Evolutionary conservation across 2,329 filamentous ascomycete species (phyloP).

Genomic region (Aspergillus aculeatus): DNA sequence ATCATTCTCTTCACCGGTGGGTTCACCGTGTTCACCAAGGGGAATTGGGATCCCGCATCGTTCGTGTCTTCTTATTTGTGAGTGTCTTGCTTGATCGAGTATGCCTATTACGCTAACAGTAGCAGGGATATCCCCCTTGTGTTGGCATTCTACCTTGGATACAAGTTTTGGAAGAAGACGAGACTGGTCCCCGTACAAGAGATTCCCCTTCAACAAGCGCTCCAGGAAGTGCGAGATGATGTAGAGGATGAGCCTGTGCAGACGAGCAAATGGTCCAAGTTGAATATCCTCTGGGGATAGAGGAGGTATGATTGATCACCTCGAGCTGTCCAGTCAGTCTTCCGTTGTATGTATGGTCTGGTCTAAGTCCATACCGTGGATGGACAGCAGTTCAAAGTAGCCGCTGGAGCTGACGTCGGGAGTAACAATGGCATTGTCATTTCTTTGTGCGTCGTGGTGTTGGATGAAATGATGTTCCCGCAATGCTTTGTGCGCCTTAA

Average conservation of each 20-base stretch:
- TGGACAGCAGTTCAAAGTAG: too few species aligned
- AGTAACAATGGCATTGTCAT: too few species aligned
- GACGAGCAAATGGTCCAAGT: conserved; percentile 24
- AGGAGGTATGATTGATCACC: too few species aligned
- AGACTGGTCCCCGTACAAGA: conserved; percentile 52
- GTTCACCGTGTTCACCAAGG: conserved; percentile 61
- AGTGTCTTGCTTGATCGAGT: conserved; percentile 31
- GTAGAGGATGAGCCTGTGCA: conserved; percentile 35
- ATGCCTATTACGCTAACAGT: not conserved
- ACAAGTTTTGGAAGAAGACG: conserved; percentile 66
- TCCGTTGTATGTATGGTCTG: too few species aligned
- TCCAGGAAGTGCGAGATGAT: conserved; percentile 46
- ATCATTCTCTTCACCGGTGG: conserved; percentile 69
- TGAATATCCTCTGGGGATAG: conserved; percentile 39
- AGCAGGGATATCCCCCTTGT: conserved; percentile 62
- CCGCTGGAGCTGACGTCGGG: too few species aligned
- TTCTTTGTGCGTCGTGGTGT: too few species aligned
- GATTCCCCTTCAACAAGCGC: conserved; percentile 54
- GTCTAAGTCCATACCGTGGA: too few species aligned
- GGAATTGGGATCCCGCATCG: conserved; percentile 56
- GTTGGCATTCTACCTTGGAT: conserved; percentile 56
- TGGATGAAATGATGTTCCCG: too few species aligned
- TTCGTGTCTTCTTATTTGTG: conserved; percentile 66
- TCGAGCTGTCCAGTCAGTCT: too few species aligned
- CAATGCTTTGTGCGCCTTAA: too few species aligned